phyloP scores from a whole-genome alignment of 2,329 filamentous ascomycete genomes.

The Acarospora socialis region DNA sequence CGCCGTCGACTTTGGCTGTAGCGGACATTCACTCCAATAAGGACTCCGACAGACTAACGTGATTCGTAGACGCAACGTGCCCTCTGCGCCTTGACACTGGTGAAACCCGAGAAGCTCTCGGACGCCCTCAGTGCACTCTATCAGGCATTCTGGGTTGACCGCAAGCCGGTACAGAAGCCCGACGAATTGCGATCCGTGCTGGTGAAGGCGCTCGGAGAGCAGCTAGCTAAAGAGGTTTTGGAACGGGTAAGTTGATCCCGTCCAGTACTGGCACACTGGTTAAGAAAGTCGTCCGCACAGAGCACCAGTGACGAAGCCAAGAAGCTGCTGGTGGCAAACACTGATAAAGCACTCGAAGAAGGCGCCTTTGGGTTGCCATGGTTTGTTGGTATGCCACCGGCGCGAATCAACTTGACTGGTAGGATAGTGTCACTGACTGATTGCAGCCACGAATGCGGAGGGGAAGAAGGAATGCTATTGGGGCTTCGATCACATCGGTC shows the following conservation, averaged over 20 bases:
- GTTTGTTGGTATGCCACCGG: constrained; percentile 25
- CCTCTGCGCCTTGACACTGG: constrained; percentile 33
- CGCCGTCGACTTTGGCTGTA: constrained; percentile 34
- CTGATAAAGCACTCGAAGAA: constrained; percentile 35
- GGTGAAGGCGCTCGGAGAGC: constrained; percentile 30
- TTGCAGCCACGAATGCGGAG: constrained; percentile 35
- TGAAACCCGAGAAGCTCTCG: constrained; percentile 28
- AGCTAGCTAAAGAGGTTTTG: constrained; percentile 28
- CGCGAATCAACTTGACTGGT: background rate
- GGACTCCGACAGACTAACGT: background rate
- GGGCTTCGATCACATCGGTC: constrained; percentile 47
- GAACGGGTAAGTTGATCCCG: constrained; percentile 22
- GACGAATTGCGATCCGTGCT: constrained; percentile 33
- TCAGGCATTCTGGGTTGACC: constrained; percentile 38
- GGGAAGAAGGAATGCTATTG: constrained; percentile 43
- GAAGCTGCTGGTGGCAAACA: constrained; percentile 33
- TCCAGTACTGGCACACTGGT: background rate
- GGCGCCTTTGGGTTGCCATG: constrained; percentile 49
- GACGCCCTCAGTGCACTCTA: constrained; percentile 34
- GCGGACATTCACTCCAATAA: constrained; percentile 3
- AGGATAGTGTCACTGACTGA: constrained; percentile 5
- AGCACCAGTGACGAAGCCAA: constrained; percentile 31
- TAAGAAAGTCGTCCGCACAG: constrained; percentile 10
- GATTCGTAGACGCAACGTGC: constrained; percentile 32
- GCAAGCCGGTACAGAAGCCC: constrained; percentile 29